Percentiles rank a stretch among this genome's conserved stretches.
Conservation (phyloP, 305 asterid species). For the Caryopteris hybrid region DNA sequence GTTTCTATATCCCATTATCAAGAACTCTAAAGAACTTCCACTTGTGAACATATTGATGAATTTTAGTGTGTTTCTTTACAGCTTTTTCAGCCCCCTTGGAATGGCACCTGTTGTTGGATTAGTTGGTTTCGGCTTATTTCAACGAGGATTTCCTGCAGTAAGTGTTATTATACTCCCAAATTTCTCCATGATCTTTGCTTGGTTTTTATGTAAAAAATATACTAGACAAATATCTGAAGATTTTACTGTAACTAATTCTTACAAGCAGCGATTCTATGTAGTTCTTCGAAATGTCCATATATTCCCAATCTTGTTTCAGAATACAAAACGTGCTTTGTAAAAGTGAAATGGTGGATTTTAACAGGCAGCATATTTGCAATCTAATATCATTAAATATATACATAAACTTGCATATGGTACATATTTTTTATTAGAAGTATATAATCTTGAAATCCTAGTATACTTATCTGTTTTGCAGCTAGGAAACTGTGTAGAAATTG, state of each 20-base stretch:
- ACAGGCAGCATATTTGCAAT: not conserved
- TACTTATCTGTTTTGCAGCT: constrained; percentile 45
- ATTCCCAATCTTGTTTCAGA: not conserved
- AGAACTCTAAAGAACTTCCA: constrained; percentile 5
- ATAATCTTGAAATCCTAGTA: not conserved
- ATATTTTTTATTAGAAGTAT: not conserved
- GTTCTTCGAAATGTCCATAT: not conserved
- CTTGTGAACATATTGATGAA: not conserved
- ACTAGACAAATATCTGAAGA: not conserved
- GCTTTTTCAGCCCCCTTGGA: constrained; percentile 97
- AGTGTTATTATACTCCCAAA: not conserved
- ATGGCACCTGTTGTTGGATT: constrained; percentile 97
- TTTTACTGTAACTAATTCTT: not conserved
- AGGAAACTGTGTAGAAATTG: constrained; percentile 89
- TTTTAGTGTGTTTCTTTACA: constrained; percentile 27
- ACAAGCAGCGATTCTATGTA: too few relatives aligned
- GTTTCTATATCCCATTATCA: not conserved
- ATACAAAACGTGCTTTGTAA: not conserved
- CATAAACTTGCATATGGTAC: not conserved
- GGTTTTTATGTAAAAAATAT: not conserved
- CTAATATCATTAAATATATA: not conserved
- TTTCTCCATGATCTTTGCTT: not conserved
- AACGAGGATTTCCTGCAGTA: constrained; percentile 92
- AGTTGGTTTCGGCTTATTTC: constrained; percentile 92
- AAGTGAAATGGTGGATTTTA: not conserved